A percentile compares a stretch with the other conserved stretches of the same genome.
Conservation (phyloP, 202 grass and related monocot species). For the Setaria viridis region DNA sequence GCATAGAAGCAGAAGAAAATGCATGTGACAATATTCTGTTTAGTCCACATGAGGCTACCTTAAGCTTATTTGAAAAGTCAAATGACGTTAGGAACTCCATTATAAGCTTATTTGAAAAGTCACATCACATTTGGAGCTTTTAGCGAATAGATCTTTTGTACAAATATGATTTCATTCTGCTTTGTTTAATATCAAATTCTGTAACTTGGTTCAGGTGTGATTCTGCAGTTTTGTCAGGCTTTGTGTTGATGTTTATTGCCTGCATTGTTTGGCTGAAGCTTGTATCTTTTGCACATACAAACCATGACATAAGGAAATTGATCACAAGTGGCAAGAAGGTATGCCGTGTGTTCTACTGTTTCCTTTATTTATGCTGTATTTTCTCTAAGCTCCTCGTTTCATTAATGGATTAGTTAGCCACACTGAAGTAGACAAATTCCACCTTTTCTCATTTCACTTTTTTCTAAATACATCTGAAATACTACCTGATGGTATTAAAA, state of each 20-base stretch:
- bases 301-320: slow-evolving; percentile 76
- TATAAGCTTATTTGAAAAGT: not conserved
- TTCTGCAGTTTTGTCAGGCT: slow-evolving; percentile 79
- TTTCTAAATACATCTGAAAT: slow-evolving; percentile 24
- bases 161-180: slow-evolving; percentile 8
- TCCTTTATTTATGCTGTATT: slow-evolving; percentile 14
- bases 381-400: not conserved
- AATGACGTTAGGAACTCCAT: not conserved
- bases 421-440: not conserved
- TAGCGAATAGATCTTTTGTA: not conserved
- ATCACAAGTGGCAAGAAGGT: slow-evolving; percentile 60
- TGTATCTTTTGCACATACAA: slow-evolving; percentile 83
- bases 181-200: slow-evolving; percentile 37
- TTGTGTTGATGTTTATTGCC: slow-evolving; percentile 72
- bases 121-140: not conserved
- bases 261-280: slow-evolving; percentile 82
- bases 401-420: not conserved
- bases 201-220: slow-evolving; percentile 60
- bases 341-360: slow-evolving; percentile 25
- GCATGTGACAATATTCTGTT: slow-evolving; percentile 16
- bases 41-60: slow-evolving; percentile 23
- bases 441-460: not conserved
- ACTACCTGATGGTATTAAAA: not conserved
- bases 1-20: slow-evolving; percentile 20
- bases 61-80: not conserved